phyloP scores from a whole-genome alignment of 2,329 filamentous ascomycete genomes.

The Plenodomus tracheiphilus region DNA sequence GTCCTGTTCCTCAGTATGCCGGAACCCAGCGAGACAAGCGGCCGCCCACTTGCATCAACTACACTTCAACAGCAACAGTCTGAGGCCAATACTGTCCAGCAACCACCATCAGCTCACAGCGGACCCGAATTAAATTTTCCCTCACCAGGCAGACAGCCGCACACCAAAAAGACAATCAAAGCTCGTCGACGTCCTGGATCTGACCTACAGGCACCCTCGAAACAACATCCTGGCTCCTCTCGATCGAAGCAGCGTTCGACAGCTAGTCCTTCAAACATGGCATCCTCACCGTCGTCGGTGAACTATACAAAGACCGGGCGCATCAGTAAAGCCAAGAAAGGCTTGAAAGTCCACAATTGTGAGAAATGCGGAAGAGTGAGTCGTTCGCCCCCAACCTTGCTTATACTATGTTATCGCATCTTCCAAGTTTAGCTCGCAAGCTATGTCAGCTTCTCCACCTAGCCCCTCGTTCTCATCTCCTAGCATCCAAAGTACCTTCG shows the following conservation, averaged over 20 bases:
- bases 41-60: conserved; percentile 33
- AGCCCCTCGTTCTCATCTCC: no score
- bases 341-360: conserved; percentile 51
- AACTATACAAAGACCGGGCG: conserved; percentile 52
- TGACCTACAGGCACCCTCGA: conserved; percentile 24
- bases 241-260: conserved; percentile 34
- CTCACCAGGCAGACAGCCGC: conserved; percentile 31
- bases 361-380: conserved; percentile 52
- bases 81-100: conserved; percentile 21
- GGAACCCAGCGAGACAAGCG: conserved; percentile 36
- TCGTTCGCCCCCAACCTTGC: conserved; percentile 15
- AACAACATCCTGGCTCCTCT: conserved; percentile 33
- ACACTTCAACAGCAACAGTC: conserved; percentile 25
- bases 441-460: neutral
- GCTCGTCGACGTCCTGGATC: conserved; percentile 34
- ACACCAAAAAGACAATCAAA: conserved; percentile 22
- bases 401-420: neutral
- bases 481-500: no score
- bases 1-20: conserved; percentile 37
- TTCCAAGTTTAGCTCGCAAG: neutral
- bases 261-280: conserved; percentile 36
- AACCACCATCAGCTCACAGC: conserved; percentile 16
- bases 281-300: conserved; percentile 33
- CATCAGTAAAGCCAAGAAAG: conserved; percentile 54
- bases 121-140: conserved; percentile 28